Base-by-base conservation (phyloP, 2,329 filamentous ascomycete species). In the Arthrobotrys megalospora region DNA sequence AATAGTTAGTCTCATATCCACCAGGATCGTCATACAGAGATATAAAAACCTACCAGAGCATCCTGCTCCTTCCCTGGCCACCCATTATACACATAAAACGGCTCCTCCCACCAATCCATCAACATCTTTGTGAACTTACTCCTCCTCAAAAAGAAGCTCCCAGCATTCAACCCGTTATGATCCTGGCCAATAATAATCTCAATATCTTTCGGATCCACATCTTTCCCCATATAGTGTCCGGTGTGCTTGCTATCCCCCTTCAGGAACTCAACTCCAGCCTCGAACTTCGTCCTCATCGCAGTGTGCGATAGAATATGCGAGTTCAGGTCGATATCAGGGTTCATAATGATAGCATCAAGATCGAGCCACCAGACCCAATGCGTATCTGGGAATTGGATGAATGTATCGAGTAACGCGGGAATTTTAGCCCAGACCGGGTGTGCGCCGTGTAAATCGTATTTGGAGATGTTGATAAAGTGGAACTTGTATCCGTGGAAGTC, bases 281-380 rank as follows among this genome's bases (percentile, higher is more conserved):
- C 69, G 53, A 85, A 81, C 43, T 80, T 75, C 28, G 76, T 53
- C 36, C 47, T n/a, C 53, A 83, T 65, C 48, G 83, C 83, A 4
- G 79, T 76, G 12, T 85, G 84, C 8, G 82, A 81, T 8, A 85
- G 80, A n/a, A 85, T 80, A 14, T 82, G 80, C 12, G 81, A 62
- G 41, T 82, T 82, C 21, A 85, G 80, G 69, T 83, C 81, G 63
- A 83, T 81, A 19, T 81, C 77, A 34, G 84, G 84, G 6, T 81
- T 82, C 84, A 85, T 85, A 52, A 85, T 80, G 71, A 85, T 83
- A 24, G 85, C 84, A 80, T 85, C 84, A 38, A 84, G 82, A 80
- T 85, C 84, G 65, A 85, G 82, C 75, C 85, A 84, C 83, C 84
- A 85, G 48, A 85, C 80, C 84, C 84, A 85, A 77, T 85, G 83